Evolutionary conservation across 164 flowering plant genomes (phyloP).

Genomic region (Aristolochia californica): DNA sequence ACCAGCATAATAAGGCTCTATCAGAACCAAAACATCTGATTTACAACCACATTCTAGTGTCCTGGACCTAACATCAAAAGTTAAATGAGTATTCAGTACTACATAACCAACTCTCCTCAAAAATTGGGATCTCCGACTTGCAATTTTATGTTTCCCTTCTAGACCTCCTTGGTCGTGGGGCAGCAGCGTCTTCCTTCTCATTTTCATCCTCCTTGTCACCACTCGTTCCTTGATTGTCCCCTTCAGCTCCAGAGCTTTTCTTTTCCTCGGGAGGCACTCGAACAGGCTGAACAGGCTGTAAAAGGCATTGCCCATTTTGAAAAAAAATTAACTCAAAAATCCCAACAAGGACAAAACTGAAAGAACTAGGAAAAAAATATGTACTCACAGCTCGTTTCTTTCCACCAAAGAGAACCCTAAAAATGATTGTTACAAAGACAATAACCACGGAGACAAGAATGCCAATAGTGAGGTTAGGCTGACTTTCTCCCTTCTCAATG

Average conservation of each 20-base stretch:
- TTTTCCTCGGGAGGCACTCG: conserved; percentile 10
- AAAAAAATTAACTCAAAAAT: neutral
- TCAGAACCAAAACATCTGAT: conserved; percentile 1
- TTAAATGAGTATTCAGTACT: neutral
- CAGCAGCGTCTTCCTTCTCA: conserved; percentile 29
- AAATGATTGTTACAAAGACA: conserved; percentile 36
- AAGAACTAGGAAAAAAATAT: neutral
- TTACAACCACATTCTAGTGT: conserved; percentile 3
- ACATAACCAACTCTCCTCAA: conserved; percentile 4
- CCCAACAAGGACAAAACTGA: neutral
- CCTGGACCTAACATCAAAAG: neutral
- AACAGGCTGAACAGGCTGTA: conserved; percentile 22
- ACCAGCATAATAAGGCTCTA: neutral
- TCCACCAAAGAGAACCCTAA: conserved; percentile 67
- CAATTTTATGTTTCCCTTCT: conserved; percentile 34
- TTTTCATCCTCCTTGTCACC: conserved; percentile 32
- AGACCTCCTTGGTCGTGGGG: conserved; percentile 38
- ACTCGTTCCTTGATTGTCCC: conserved; percentile 23
- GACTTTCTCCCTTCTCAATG: conserved; percentile 77
- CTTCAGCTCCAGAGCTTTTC: conserved; percentile 9
- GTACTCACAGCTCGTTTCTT: conserved; percentile 54
- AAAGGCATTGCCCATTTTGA: neutral
- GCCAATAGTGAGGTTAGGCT: conserved; percentile 71
- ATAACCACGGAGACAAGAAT: conserved; percentile 43
- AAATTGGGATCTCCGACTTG: conserved; percentile 3